Evolutionary conservation across 768 basidiomycete species (phyloP).

Genomic region (Coprinopsis strossmayeri): DNA sequence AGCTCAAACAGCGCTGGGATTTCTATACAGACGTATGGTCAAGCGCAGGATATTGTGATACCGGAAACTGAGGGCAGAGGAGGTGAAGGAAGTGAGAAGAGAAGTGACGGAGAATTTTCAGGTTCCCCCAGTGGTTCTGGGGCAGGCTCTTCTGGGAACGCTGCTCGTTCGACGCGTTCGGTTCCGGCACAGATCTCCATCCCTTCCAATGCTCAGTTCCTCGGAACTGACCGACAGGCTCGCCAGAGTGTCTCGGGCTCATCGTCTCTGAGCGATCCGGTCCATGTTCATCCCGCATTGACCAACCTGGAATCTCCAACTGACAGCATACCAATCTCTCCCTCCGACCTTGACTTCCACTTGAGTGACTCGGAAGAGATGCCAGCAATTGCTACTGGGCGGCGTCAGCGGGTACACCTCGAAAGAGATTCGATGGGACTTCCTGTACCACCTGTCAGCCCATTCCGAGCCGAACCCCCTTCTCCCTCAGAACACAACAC

Average conservation of each 20-base stretch:
- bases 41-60: not conserved
- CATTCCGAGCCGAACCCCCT: not conserved
- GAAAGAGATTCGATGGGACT: constrained; percentile 6
- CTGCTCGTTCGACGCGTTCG: not conserved
- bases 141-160: not conserved
- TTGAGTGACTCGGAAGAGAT: constrained; percentile 29
- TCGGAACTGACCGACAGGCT: constrained; percentile 6
- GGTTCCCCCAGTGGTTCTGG: constrained; percentile 1
- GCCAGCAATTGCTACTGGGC: not conserved
- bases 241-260: constrained; percentile 6
- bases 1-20: constrained; percentile 20
- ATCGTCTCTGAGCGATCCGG: constrained; percentile 17
- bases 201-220: constrained; percentile 5
- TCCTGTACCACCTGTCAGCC: not conserved
- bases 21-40: not conserved
- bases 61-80: not conserved
- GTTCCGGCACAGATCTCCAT: constrained; percentile 6
- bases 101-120: not conserved
- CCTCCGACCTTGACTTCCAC: constrained; percentile 47
- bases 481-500: not conserved
- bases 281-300: constrained; percentile 26
- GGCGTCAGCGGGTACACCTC: not conserved
- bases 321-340: constrained; percentile 49
- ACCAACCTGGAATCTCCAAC: constrained; percentile 42
- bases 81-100: not conserved